Evolutionary conservation across 108 stramenopile species (phyloP).

Genomic region (Craspedostauros australis): DNA sequence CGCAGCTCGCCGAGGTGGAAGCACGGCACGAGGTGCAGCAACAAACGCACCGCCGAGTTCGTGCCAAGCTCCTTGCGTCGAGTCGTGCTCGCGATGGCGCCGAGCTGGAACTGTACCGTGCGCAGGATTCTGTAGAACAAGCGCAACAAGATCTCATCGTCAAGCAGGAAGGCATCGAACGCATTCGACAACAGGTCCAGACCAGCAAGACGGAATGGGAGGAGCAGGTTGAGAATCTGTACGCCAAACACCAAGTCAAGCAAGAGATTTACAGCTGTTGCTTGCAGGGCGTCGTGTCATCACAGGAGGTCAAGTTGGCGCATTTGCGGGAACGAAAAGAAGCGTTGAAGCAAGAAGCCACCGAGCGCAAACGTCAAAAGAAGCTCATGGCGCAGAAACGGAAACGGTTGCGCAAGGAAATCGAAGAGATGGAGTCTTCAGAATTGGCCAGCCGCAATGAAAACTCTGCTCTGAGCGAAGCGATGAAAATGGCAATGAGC

Average conservation of each 20-base stretch:
- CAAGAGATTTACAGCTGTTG: background rate
- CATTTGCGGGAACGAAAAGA: background rate
- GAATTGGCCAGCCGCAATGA: too few relatives aligned
- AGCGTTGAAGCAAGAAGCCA: slow-evolving; percentile 3
- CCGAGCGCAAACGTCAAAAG: background rate
- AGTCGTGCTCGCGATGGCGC: slow-evolving; percentile 8
- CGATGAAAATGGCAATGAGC: too few relatives aligned
- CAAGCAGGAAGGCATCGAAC: background rate
- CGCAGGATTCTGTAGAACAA: slow-evolving; percentile 1
- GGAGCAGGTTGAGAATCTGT: background rate
- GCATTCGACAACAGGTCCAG: slow-evolving; percentile 1
- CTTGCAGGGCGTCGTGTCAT: background rate
- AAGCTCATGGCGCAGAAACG: background rate
- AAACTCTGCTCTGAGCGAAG: too few relatives aligned
- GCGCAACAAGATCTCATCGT: background rate
- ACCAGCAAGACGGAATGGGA: background rate
- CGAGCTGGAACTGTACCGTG: slow-evolving; percentile 11
- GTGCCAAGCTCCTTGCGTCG: background rate
- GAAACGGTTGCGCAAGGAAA: background rate
- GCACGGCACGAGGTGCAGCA: background rate
- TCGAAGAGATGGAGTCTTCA: too few relatives aligned
- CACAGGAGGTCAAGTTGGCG: background rate
- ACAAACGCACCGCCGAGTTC: background rate
- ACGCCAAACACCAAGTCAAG: slow-evolving; percentile 1
- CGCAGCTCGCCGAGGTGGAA: background rate